Evolutionary conservation across 345 rosid genomes (phyloP), one percentile per base, ranked within the genome.

Genomic region (Sapria himalayana): DNA sequence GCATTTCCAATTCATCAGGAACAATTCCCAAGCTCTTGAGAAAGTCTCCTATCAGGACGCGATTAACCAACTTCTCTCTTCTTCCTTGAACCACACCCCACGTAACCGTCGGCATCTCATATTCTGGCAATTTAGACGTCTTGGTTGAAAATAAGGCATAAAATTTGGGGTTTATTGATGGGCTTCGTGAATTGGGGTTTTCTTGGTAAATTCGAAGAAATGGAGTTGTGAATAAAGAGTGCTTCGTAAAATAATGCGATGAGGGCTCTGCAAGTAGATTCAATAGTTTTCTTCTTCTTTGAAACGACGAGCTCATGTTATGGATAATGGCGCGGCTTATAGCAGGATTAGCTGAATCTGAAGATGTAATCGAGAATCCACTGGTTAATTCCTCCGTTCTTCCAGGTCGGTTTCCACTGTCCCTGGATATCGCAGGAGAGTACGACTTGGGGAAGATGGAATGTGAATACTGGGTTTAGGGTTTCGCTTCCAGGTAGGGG

Each of bases 61-160:
- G 89, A 45, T 73, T 75, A 19, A 86, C 85, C 8, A 86, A 77
- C 57, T 72, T 78, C 19, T 81, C 89, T 42, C 72, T 86, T 44
- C 62, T 85, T 12, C 97, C 92, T 58, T 78, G 94, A 16, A 86
- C 63, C 7, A 78, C 82, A 21, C 85, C 92, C 94, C 94, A 86
- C 17, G 94, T 78, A 50, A 86, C 97, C 2, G 94, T 67, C 20
- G 97, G 97, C 94, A 81, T 81, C 56, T 81, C 80, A 55, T 86
- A 81, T 21, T 81, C 94, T 2, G 85, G 77, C 55, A 66, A 81
- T 59, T 81, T 81, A 5, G 74, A 62, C 34, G 91, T 56, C 32
- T 63, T 70, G 22, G 72, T 71, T 45, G 86, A 75, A 52, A 69
- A 68, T 22, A 48, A 58, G 22, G 61, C 46, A 37, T 15, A 12